phyloP scores from a whole-genome alignment of 2,329 filamentous ascomycete species.

The Aspergillus arachidicola region DNA sequence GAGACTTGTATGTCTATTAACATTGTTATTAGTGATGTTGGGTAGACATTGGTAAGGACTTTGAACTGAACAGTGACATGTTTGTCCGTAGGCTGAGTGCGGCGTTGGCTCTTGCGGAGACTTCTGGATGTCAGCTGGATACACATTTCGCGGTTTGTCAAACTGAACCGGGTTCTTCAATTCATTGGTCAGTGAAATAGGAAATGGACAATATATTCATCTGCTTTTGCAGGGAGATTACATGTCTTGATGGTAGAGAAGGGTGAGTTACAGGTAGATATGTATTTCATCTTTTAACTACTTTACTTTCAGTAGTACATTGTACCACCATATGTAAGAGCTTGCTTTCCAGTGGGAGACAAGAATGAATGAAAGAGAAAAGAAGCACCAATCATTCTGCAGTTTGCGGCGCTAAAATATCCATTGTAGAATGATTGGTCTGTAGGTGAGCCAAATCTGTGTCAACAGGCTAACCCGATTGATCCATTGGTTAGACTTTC shows the following conservation, averaged over 20 bases:
- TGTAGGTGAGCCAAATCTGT: background rate
- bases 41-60: background rate
- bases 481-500: background rate
- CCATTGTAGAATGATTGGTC: background rate
- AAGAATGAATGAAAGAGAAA: background rate
- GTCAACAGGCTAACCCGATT: background rate
- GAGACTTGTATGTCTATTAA: background rate
- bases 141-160: background rate
- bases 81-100: background rate
- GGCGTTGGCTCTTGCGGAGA: background rate
- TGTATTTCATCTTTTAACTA: background rate
- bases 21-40: background rate
- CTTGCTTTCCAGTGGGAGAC: too few relatives aligned
- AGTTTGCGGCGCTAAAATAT: background rate
- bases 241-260: background rate
- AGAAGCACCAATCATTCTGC: background rate
- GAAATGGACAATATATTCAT: too few relatives aligned
- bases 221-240: background rate
- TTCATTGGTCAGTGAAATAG: background rate
- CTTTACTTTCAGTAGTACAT: background rate
- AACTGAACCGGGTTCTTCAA: background rate
- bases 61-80: too few relatives aligned
- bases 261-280: background rate
- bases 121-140: background rate
- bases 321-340: background rate